Evolutionary conservation across 306 rosid species (phyloP).

Genomic region (Glycine latifolia): DNA sequence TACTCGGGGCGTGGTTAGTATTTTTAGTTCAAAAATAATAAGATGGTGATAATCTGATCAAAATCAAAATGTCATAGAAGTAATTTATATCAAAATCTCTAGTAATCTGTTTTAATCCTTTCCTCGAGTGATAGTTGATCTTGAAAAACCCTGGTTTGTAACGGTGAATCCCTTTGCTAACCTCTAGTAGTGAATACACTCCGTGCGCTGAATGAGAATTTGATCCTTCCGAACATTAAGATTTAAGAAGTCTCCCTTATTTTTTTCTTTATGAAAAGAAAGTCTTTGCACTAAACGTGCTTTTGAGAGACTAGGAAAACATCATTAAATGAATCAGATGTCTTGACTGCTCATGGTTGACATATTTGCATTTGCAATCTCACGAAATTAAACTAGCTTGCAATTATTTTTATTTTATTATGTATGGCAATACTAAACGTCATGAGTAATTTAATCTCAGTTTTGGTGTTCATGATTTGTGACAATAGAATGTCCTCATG

Average conservation of each 20-base stretch:
- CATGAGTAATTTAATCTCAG: no score
- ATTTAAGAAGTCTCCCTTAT: background rate
- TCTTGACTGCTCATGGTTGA: background rate
- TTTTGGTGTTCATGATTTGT: background rate
- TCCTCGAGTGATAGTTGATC: background rate
- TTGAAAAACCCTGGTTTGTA: background rate
- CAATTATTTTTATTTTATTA: no score
- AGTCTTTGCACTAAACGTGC: background rate
- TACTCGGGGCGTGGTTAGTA: slow-evolving; percentile 38
- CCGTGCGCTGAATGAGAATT: background rate
- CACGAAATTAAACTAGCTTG: background rate
- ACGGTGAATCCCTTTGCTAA: background rate
- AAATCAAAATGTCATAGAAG: slow-evolving; percentile 10
- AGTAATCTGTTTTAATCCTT: background rate
- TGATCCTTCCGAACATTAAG: background rate
- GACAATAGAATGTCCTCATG: background rate
- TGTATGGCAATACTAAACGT: no score
- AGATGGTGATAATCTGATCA: background rate
- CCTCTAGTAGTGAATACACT: background rate
- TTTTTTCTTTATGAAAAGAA: background rate
- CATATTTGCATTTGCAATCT: background rate
- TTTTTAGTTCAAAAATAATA: slow-evolving; percentile 38
- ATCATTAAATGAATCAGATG: background rate
- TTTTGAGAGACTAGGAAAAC: background rate
- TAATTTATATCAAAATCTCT: slow-evolving; percentile 1